A percentile compares a stretch with the other conserved stretches of the same genome.
phyloP scores from a whole-genome alignment of 305 asterid species.

The Euphrasia arctica region DNA sequence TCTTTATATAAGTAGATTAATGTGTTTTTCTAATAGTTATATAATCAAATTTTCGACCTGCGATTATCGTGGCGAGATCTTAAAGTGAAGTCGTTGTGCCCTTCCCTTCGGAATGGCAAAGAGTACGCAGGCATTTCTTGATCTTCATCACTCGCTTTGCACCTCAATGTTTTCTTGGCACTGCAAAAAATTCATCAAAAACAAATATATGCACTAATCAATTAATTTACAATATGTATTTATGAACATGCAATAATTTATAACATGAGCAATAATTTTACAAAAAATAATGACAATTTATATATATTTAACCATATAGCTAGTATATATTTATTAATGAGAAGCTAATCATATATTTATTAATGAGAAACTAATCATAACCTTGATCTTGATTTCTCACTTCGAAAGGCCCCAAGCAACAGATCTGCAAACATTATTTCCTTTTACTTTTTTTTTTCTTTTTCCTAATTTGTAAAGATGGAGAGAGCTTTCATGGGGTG shows the following conservation, averaged over 20 bases:
- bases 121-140: constrained; percentile 24
- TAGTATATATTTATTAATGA: background rate
- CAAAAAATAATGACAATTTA: no score
- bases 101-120: constrained; percentile 31
- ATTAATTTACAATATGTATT: no score
- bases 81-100: constrained; percentile 25
- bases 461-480: background rate
- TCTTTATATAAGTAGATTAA: no score
- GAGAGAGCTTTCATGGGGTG: constrained; percentile 3
- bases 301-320: no score
- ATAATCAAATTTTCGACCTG: background rate
- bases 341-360: background rate
- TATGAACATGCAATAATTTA: background rate
- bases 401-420: constrained; percentile 35
- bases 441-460: background rate
- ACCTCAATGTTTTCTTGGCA: constrained; percentile 24
- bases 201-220: background rate
- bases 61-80: constrained; percentile 12
- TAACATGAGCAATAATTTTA: background rate
- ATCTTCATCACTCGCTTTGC: constrained; percentile 24
- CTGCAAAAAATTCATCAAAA: constrained; percentile 9
- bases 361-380: constrained; percentile 2
- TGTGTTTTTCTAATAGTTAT: background rate
- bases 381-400: constrained; percentile 48
- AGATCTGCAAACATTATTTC: constrained; percentile 26